A percentile compares a stretch with the other conserved stretches of the same genome.
Conservation (phyloP, 2,329 filamentous ascomycete species). For the Pseudocercospora fuligena region DNA sequence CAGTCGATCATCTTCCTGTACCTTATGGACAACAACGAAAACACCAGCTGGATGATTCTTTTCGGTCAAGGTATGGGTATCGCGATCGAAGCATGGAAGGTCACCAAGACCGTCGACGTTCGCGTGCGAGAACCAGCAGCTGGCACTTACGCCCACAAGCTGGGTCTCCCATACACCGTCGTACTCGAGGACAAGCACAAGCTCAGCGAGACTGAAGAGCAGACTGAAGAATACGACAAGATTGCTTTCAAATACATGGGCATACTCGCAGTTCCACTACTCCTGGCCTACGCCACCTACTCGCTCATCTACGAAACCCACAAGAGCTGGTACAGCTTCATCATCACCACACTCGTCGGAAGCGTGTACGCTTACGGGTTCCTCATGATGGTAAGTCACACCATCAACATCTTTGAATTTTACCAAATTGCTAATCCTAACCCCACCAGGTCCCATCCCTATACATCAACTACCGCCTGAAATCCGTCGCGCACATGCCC, state of each 20-base stretch:
- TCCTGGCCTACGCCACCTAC: constrained; percentile 88
- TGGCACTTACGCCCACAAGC: constrained; percentile 63
- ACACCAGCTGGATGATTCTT: constrained; percentile 98
- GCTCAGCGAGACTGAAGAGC: constrained; percentile 91
- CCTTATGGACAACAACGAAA: constrained; percentile 94
- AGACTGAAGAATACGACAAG: constrained; percentile 97
- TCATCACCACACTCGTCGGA: constrained; percentile 92
- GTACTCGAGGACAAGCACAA: constrained; percentile 96
- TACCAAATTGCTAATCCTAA: neutral
- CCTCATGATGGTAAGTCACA: constrained; percentile 78
- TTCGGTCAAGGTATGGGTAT: constrained; percentile 89
- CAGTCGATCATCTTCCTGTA: constrained; percentile 95
- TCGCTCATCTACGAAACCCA: constrained; percentile 90
- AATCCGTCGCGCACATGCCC: constrained; percentile 91
- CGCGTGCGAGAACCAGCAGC: constrained; percentile 72
- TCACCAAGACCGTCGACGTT: constrained; percentile 93
- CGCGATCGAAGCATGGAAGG: constrained; percentile 84
- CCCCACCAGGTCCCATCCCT: constrained; percentile 68
- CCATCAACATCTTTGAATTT: neutral
- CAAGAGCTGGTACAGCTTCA: constrained; percentile 91
- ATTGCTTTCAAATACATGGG: constrained; percentile 99
- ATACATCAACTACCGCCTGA: constrained; percentile 99
- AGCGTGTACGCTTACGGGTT: constrained; percentile 98
- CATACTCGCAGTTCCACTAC: constrained; percentile 83
- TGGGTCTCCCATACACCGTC: constrained; percentile 69